These are phyloP conservation scores for Moesziomyces parantarcticus DNA, from an alignment of 1,284 basidiomycete genomes.

Conservation along the genomic window DNA sequence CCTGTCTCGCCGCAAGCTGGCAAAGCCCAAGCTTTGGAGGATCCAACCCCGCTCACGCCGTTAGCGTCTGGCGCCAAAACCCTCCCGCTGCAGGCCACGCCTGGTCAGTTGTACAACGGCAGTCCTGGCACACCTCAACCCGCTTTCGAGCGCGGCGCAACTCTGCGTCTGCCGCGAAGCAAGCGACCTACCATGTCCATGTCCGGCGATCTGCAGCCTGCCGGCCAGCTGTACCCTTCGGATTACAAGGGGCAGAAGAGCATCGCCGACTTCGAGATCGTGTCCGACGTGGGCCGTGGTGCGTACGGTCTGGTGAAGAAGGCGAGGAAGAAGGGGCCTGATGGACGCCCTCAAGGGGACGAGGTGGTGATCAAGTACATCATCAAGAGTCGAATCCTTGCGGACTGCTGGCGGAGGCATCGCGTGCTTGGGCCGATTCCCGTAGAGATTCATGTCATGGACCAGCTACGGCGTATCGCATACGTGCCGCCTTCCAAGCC, in stretches of 20 bases:
- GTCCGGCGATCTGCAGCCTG: conserved; percentile 12
- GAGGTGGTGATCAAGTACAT: conserved; percentile 93
- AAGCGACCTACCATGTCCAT: conserved; percentile 33
- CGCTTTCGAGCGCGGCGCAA: conserved; percentile 19
- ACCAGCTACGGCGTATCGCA: conserved; percentile 80
- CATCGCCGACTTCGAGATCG: conserved; percentile 61
- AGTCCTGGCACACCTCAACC: conserved; percentile 24
- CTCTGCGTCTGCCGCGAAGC: conserved; percentile 37
- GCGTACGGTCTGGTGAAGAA: conserved; percentile 96
- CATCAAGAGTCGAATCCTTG: conserved; percentile 96
- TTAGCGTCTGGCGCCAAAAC: conserved; percentile 24
- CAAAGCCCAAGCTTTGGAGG: conserved; percentile 12
- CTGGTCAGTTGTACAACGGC: conserved; percentile 1
- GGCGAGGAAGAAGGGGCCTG: conserved; percentile 79
- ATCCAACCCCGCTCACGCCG: conserved; percentile 30
- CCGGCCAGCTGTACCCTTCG: conserved; percentile 11
- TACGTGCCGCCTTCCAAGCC: conserved; percentile 44
- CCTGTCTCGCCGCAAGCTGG: conserved; percentile 35
- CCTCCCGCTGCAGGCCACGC: conserved; percentile 7
- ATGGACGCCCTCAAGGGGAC: conserved; percentile 72
- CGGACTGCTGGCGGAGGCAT: conserved; percentile 98
- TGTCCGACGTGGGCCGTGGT: conserved; percentile 75
- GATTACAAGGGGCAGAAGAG: conserved; percentile 27
- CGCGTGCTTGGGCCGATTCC: conserved; percentile 94
- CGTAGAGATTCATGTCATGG: conserved; percentile 98